Conservation (phyloP, 352 stramenopile genomes). For the Globisporangium acanthophoron region DNA sequence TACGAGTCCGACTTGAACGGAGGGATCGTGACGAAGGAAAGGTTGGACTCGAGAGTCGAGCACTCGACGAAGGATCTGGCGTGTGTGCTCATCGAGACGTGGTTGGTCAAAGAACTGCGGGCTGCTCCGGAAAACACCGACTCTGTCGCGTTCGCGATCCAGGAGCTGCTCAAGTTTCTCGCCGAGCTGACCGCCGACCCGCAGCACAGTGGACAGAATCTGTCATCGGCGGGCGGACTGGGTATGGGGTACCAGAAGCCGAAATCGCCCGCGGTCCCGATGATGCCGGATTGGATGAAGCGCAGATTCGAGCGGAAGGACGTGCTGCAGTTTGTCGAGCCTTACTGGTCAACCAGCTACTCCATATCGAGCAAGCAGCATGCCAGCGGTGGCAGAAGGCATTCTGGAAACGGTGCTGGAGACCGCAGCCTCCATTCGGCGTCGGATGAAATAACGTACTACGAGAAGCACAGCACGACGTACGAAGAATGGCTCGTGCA, state of each 20-base stretch:
- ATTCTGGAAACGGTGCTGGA: constrained; percentile 11
- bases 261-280: constrained; percentile 8
- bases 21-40: constrained; percentile 29
- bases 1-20: constrained; percentile 27
- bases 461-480: constrained; percentile 64
- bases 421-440: constrained; percentile 18
- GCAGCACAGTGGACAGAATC: constrained; percentile 61
- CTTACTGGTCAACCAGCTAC: constrained; percentile 89
- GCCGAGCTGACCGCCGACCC: constrained; percentile 66
- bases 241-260: constrained; percentile 9
- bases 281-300: constrained; percentile 85
- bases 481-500: constrained; percentile 82
- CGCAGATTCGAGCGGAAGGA: constrained; percentile 77
- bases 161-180: constrained; percentile 82
- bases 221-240: neutral
- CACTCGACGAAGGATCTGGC: constrained; percentile 77
- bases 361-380: constrained; percentile 20
- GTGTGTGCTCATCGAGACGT: constrained; percentile 76
- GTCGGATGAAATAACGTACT: constrained; percentile 51
- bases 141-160: constrained; percentile 75
- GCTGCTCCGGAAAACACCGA: constrained; percentile 83
- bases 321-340: constrained; percentile 83
- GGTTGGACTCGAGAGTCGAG: constrained; percentile 38
- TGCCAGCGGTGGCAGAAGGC: constrained; percentile 11
- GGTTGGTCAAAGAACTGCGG: constrained; percentile 77